Evolutionary conservation across 495 filamentous ascomycete genomes (phyloP).

Genomic region (Hypoxylon fuscum): DNA sequence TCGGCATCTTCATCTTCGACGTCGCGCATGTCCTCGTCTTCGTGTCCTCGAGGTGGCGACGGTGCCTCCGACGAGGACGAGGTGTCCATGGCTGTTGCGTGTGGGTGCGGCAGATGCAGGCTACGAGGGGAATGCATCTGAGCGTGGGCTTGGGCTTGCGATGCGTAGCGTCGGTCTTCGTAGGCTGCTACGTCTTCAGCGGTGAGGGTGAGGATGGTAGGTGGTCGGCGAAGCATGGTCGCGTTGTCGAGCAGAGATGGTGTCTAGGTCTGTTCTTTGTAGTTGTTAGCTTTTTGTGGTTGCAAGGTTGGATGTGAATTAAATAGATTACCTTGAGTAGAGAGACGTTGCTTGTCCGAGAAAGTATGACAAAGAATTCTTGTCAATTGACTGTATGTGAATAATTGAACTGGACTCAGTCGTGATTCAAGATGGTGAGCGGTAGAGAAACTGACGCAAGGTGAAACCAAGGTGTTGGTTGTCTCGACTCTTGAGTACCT

Average conservation of each 20-base stretch:
- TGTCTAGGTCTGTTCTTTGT: conserved; percentile 2
- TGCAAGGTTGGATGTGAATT: not conserved
- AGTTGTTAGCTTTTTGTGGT: not conserved
- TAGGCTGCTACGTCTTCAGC: conserved; percentile 80
- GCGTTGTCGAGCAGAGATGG: not conserved
- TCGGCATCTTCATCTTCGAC: conserved; percentile 41
- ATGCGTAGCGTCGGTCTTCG: conserved; percentile 65
- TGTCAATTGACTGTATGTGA: too few species aligned
- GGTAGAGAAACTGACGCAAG: too few species aligned
- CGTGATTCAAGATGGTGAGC: too few species aligned
- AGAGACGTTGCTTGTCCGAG: too few species aligned
- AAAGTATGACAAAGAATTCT: too few species aligned
- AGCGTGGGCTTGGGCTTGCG: conserved; percentile 39
- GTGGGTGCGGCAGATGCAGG: conserved; percentile 24
- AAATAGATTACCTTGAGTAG: too few species aligned
- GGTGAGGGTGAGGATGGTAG: conserved; percentile 79
- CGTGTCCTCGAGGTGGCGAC: conserved; percentile 15
- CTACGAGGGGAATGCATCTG: conserved; percentile 25
- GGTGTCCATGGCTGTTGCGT: conserved; percentile 38
- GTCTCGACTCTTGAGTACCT: too few species aligned
- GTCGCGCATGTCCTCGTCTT: conserved; percentile 39
- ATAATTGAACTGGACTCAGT: too few species aligned
- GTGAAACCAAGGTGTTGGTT: too few species aligned
- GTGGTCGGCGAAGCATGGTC: conserved; percentile 81
- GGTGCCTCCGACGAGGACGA: conserved; percentile 31